These are phyloP conservation scores for Neopestalotiopsis clavispora DNA, from an alignment of 2,329 filamentous ascomycete species.

Conservation along the genomic window DNA sequence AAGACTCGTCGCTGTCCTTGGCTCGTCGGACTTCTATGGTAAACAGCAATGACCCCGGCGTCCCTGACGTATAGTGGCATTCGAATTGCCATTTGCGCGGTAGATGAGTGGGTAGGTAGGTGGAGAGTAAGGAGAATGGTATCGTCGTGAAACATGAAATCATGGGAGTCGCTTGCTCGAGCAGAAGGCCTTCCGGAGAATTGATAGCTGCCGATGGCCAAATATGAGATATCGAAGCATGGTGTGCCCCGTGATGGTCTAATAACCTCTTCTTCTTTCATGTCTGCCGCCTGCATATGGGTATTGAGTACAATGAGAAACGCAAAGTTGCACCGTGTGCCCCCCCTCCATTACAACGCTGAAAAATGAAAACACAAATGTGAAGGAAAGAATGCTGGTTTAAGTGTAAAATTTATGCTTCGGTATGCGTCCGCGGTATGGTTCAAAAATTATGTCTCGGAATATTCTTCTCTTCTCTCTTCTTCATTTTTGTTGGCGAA, in stretches of 20 bases:
- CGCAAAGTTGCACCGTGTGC: slow-evolving; percentile 5
- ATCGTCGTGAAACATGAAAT: slow-evolving; percentile 12
- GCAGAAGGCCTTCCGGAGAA: neutral
- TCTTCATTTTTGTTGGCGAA: neutral
- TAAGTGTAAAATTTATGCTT: neutral
- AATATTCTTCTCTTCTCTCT: neutral
- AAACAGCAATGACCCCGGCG: neutral
- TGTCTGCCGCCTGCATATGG: neutral
- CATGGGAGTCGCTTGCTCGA: neutral
- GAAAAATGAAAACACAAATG: slow-evolving; percentile 1
- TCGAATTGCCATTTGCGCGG: neutral
- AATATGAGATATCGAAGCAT: neutral
- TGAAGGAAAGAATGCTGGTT: slow-evolving; percentile 1
- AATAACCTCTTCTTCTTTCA: slow-evolving; percentile 13
- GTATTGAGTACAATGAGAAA: neutral
- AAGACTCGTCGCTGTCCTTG: neutral
- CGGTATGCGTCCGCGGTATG: neutral
- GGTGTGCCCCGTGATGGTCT: slow-evolving; percentile 2
- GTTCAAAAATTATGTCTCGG: neutral
- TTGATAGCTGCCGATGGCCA: neutral
- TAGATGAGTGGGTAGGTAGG: neutral
- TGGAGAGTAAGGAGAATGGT: slow-evolving; percentile 8
- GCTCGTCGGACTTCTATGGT: neutral
- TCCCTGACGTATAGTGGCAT: neutral
- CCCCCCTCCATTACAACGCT: slow-evolving; percentile 1